These are phyloP conservation scores for Rubia yunnanensis DNA, from an alignment of 257 asterid species.

Conservation along the genomic window DNA sequence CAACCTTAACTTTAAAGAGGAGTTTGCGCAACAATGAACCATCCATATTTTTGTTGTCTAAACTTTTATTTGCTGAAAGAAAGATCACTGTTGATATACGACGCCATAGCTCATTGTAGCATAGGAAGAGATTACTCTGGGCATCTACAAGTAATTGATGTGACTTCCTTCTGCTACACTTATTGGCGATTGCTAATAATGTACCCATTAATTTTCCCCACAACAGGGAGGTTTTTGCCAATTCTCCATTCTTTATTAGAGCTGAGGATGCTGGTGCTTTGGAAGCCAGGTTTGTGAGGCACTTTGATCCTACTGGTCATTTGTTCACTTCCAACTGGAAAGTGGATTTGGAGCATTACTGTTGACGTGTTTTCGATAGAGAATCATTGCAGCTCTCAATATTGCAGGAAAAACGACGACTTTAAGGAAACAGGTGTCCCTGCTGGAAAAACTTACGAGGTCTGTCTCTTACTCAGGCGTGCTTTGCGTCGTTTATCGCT, in stretches of 20 bases:
- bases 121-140: neutral
- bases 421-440: constrained; percentile 68
- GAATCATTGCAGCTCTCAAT: neutral
- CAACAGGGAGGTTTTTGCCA: constrained; percentile 73
- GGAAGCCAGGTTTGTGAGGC: constrained; percentile 49
- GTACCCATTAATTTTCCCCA: constrained; percentile 18
- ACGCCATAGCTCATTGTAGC: neutral
- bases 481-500: neutral
- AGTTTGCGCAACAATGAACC: neutral
- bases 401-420: constrained; percentile 61
- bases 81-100: neutral
- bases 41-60: neutral
- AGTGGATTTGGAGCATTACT: neutral
- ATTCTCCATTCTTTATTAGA: constrained; percentile 82
- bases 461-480: constrained; percentile 25
- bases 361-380: neutral
- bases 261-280: constrained; percentile 86
- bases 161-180: neutral
- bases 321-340: neutral
- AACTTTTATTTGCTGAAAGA: neutral
- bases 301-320: constrained; percentile 12
- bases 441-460: constrained; percentile 85
- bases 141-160: neutral
- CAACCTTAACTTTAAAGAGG: neutral
- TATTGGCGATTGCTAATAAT: constrained; percentile 10